phyloP scores from a whole-genome alignment of 371 early-diverging fungal genomes.

The Mortierella sp. region DNA sequence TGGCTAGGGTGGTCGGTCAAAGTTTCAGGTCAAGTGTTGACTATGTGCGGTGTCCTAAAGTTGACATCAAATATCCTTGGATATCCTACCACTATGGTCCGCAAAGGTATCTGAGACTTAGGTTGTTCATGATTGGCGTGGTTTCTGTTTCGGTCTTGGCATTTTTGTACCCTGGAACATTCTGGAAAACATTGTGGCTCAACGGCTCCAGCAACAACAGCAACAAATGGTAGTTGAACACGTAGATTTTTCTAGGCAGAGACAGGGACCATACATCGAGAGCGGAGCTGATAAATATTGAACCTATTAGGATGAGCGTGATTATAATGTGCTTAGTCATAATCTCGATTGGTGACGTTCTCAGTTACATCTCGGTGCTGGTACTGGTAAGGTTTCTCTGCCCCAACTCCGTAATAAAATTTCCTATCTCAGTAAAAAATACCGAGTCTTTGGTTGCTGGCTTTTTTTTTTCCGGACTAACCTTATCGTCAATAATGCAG shows the following conservation, averaged over 20 bases:
- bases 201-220: not conserved
- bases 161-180: constrained; percentile 30
- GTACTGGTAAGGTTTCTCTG: constrained; percentile 17
- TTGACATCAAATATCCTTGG: constrained; percentile 24
- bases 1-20: constrained; percentile 37
- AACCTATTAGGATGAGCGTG: constrained; percentile 17
- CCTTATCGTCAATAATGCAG: not conserved
- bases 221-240: not conserved
- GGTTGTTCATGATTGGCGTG: constrained; percentile 23
- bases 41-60: constrained; percentile 36
- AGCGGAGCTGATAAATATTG: not conserved
- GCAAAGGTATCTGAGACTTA: constrained; percentile 19
- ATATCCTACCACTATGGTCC: constrained; percentile 29
- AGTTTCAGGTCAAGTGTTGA: constrained; percentile 21
- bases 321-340: constrained; percentile 28
- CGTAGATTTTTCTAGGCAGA: no score
- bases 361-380: constrained; percentile 29
- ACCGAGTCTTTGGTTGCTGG: not conserved
- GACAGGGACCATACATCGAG: not conserved
- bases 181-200: not conserved
- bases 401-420: not conserved
- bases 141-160: constrained; percentile 36
- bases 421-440: not conserved
- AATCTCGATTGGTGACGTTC: constrained; percentile 41
- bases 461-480: not conserved